These are phyloP conservation scores for Malassezia slooffiae DNA, from an alignment of 1,284 basidiomycete species.

Conservation along the genomic window DNA sequence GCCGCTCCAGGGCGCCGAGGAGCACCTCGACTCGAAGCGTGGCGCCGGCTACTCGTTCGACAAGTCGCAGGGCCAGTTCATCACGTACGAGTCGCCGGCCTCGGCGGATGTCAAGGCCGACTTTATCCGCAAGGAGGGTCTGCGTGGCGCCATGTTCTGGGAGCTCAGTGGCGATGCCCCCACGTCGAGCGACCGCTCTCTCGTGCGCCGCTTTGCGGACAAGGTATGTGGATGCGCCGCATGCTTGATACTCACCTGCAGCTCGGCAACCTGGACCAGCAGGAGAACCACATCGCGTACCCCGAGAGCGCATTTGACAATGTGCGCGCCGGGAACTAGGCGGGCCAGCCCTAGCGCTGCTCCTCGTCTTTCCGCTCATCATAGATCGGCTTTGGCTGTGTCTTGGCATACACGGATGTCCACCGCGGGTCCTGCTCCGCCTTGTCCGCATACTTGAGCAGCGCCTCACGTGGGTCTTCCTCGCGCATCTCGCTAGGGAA, in stretches of 20 bases:
- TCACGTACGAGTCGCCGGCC: conserved; percentile 65
- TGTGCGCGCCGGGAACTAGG: conserved; percentile 18
- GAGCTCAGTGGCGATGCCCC: conserved; percentile 46
- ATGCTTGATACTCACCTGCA: conserved; percentile 15
- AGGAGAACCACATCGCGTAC: conserved; percentile 58
- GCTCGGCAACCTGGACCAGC: conserved; percentile 49
- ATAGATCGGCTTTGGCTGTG: conserved; percentile 32
- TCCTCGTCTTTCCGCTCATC: conserved; percentile 10
- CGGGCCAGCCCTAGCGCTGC: background rate
- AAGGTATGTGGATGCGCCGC: background rate
- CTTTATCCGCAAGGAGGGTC: conserved; percentile 60
- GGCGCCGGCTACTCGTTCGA: conserved; percentile 64
- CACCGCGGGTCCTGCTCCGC: conserved; percentile 67
- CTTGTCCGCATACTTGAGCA: conserved; percentile 77
- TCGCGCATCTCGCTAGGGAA: conserved; percentile 49
- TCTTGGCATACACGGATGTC: conserved; percentile 60
- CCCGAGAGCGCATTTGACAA: conserved; percentile 50
- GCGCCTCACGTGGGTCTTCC: conserved; percentile 75
- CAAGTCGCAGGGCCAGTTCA: conserved; percentile 59
- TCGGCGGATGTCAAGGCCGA: conserved; percentile 61
- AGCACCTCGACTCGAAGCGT: conserved; percentile 62
- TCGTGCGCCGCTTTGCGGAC: conserved; percentile 18
- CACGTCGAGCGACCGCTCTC: conserved; percentile 18
- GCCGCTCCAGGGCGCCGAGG: conserved; percentile 59
- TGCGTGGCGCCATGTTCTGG: conserved; percentile 66